Percentiles rank a stretch among this genome's conserved stretches.
Conservation (phyloP, 306 rosid genomes). For the Macrotyloma uniflorum region DNA sequence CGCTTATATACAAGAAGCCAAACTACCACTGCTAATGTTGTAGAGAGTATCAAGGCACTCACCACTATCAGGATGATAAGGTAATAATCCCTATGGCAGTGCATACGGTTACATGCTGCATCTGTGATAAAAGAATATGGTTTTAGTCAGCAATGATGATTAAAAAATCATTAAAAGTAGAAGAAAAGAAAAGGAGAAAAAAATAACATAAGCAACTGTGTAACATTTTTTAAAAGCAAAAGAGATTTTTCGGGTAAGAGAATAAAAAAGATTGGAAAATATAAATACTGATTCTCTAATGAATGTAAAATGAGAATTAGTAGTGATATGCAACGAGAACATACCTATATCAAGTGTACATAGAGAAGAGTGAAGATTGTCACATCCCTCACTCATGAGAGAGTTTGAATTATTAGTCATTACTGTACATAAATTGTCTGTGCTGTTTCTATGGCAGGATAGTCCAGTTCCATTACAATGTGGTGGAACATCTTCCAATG, state of each 20-base stretch:
- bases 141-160: conserved; percentile 30
- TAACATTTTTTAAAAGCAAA: conserved; percentile 17
- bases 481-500: conserved; percentile 37
- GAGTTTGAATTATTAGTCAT: conserved; percentile 51
- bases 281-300: neutral
- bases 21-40: conserved; percentile 77
- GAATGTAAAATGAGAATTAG: conserved; percentile 11
- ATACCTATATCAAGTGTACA: conserved; percentile 81
- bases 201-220: neutral
- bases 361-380: conserved; percentile 57
- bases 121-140: conserved; percentile 47
- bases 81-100: conserved; percentile 89
- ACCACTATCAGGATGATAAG: conserved; percentile 85
- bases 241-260: conserved; percentile 12
- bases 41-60: conserved; percentile 88
- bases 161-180: neutral
- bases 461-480: conserved; percentile 57
- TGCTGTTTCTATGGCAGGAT: conserved; percentile 51
- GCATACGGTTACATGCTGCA: conserved; percentile 66
- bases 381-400: conserved; percentile 62
- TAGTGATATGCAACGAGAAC: conserved; percentile 19
- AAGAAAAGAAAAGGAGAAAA: neutral
- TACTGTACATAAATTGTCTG: conserved; percentile 59
- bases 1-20: conserved; percentile 91
- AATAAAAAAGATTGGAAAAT: conserved; percentile 12